These are phyloP conservation scores for Fusarium nygamai DNA, from an alignment of 2,329 filamentous ascomycete species.

Conservation along the genomic window DNA sequence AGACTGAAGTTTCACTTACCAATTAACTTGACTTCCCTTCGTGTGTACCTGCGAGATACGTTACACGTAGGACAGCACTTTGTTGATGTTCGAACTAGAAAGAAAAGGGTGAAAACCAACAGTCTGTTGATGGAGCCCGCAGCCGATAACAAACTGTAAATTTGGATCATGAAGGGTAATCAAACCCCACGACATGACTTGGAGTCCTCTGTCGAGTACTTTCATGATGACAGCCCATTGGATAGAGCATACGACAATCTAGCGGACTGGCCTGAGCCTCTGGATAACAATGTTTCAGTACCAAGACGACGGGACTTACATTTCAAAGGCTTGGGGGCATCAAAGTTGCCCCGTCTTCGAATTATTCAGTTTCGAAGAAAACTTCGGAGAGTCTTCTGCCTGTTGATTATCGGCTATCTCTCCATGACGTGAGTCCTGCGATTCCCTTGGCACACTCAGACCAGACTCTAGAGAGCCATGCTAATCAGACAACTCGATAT, in stretches of 20 bases:
- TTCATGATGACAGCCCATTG: not conserved
- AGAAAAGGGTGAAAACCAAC: not conserved
- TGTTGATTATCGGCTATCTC: not conserved
- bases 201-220: not conserved
- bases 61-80: not conserved
- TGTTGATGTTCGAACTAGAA: not conserved
- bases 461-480: not conserved
- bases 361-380: not conserved
- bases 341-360: not conserved
- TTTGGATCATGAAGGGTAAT: not conserved
- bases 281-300: not conserved
- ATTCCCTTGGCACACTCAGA: not conserved
- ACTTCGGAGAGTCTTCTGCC: not conserved
- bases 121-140: not conserved
- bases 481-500: not conserved
- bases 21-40: not conserved
- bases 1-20: not conserved
- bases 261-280: not conserved
- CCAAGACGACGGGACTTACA: not conserved
- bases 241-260: not conserved
- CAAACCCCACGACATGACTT: not conserved
- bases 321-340: not conserved
- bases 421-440: not conserved
- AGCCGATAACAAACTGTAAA: not conserved
- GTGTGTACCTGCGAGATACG: not conserved